Conservation (phyloP, 768 basidiomycete genomes). For the Lactarius indigo region DNA sequence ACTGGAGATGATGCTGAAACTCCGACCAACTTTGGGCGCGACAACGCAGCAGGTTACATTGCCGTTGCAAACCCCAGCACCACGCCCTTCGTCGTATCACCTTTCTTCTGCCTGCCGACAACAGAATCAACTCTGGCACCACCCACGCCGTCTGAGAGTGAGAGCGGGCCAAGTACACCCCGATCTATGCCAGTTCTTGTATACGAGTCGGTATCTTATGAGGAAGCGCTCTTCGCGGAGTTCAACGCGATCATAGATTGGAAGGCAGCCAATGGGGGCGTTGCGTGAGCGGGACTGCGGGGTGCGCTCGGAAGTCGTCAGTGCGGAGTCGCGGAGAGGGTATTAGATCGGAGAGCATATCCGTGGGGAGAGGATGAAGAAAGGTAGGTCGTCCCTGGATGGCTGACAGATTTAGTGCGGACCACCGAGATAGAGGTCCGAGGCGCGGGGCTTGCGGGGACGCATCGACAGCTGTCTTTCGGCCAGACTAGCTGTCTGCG, state of each 20-base stretch:
- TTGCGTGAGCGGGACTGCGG: background rate
- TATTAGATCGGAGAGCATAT: background rate
- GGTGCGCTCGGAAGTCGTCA: background rate
- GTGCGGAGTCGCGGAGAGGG: background rate
- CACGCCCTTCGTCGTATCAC: background rate
- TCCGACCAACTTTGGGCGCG: background rate
- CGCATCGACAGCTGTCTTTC: constrained; percentile 13
- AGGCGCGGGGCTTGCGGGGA: constrained; percentile 2
- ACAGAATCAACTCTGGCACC: constrained; percentile 4
- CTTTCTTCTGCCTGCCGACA: constrained; percentile 1
- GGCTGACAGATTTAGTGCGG: constrained; percentile 1
- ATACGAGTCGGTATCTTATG: constrained; percentile 9
- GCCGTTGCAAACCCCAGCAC: background rate
- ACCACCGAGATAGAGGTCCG: background rate
- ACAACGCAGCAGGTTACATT: background rate
- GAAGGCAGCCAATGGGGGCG: background rate
- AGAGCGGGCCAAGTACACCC: background rate
- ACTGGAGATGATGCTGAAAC: background rate
- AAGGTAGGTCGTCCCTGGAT: background rate
- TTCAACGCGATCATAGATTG: constrained; percentile 4
- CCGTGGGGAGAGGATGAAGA: background rate
- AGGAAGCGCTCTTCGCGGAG: constrained; percentile 4
- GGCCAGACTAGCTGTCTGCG: constrained; percentile 13
- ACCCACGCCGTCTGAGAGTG: background rate
- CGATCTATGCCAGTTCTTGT: background rate